Evolutionary conservation across 106 monocot genomes (phyloP).

Genomic region (Allium fistulosum): DNA sequence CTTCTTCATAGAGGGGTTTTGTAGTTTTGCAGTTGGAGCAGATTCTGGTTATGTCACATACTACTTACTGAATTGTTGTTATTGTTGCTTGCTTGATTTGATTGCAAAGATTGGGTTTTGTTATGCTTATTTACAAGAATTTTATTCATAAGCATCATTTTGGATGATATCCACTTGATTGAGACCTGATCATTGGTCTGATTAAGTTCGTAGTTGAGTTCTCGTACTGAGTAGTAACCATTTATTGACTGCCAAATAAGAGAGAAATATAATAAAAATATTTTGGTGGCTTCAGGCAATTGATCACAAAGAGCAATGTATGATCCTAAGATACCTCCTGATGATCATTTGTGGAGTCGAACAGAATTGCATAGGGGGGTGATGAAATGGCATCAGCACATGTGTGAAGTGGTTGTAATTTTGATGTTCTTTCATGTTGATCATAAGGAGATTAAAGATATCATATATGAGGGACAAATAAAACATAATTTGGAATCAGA

Average conservation of each 20-base stretch:
- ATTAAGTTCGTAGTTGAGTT: neutral
- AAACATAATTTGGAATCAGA: neutral
- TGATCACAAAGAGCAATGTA: neutral
- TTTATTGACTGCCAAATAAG: neutral
- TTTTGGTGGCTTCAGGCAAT: neutral
- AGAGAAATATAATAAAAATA: neutral
- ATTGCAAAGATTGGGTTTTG: neutral
- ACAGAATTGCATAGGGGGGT: neutral
- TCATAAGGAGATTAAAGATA: neutral
- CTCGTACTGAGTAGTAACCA: neutral
- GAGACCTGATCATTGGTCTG: neutral
- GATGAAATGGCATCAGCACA: neutral
- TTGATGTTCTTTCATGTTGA: conserved; percentile 6
- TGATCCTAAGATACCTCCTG: neutral
- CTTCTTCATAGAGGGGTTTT: conserved; percentile 54
- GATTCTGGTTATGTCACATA: conserved; percentile 12
- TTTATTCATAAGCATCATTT: conserved; percentile 10
- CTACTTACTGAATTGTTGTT: neutral
- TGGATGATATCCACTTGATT: conserved; percentile 16
- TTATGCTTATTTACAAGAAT: neutral
- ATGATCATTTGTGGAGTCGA: neutral
- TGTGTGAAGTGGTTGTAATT: conserved; percentile 5
- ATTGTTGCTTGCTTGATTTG: conserved; percentile 5
- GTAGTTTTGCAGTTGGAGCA: conserved; percentile 52
- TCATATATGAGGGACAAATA: no score